A percentile compares a stretch with the other conserved stretches of the same genome.
phyloP scores from a whole-genome alignment of 495 filamentous ascomycete genomes.

The Aspergillus saccharolyticus region DNA sequence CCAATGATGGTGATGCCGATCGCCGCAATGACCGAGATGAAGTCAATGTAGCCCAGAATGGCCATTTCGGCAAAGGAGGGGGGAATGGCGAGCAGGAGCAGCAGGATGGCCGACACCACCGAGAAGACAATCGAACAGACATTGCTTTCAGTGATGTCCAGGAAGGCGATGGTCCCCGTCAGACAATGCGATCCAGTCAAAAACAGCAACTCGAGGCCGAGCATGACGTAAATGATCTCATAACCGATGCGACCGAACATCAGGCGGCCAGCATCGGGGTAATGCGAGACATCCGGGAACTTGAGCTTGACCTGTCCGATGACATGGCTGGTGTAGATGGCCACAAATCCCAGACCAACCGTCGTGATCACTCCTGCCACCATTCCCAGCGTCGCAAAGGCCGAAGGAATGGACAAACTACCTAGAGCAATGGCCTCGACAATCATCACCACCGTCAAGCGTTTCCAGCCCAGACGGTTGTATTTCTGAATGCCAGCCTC shows the following conservation, averaged over 20 bases:
- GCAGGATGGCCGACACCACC: slow-evolving; percentile 55
- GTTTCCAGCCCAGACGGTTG: slow-evolving; percentile 35
- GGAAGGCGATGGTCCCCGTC: slow-evolving; percentile 64
- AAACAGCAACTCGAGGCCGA: slow-evolving; percentile 59
- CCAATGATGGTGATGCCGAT: slow-evolving; percentile 64
- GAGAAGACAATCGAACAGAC: slow-evolving; percentile 60
- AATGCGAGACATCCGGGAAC: slow-evolving; percentile 58
- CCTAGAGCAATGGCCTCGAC: slow-evolving; percentile 62
- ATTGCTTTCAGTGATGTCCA: slow-evolving; percentile 53
- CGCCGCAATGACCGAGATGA: slow-evolving; percentile 57
- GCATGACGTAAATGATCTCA: slow-evolving; percentile 56
- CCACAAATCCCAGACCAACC: slow-evolving; percentile 53
- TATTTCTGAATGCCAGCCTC: slow-evolving; percentile 26
- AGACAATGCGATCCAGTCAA: slow-evolving; percentile 66
- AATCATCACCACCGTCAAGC: slow-evolving; percentile 45
- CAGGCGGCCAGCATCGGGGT: slow-evolving; percentile 59
- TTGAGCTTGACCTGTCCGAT: slow-evolving; percentile 65
- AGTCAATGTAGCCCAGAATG: slow-evolving; percentile 56
- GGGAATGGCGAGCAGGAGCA: slow-evolving; percentile 57
- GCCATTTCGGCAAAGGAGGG: slow-evolving; percentile 49
- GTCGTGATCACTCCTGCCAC: slow-evolving; percentile 48
- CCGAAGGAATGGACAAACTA: slow-evolving; percentile 51
- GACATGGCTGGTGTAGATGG: slow-evolving; percentile 66
- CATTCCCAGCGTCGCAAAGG: slow-evolving; percentile 60
- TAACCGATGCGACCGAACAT: slow-evolving; percentile 57